Conservation (phyloP, 257 asterid genomes). For the Solanum rostratum region DNA sequence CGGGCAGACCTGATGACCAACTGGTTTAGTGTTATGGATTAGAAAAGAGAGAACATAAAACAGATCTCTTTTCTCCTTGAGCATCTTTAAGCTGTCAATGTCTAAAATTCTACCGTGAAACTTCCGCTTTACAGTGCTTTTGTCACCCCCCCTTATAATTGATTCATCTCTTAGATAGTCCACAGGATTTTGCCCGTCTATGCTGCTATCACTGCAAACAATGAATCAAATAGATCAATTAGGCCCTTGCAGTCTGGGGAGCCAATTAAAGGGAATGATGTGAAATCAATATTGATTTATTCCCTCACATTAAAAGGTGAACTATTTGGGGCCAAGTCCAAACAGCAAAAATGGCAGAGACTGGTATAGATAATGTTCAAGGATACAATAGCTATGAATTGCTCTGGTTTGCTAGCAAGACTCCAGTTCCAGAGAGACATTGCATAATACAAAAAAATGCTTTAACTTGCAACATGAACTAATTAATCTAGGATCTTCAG, state of each 20-base stretch:
- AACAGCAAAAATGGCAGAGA: neutral
- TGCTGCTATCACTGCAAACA: constrained; percentile 25
- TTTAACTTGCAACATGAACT: neutral
- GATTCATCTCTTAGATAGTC: constrained; percentile 30
- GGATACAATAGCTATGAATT: neutral
- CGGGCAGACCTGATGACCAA: constrained; percentile 81
- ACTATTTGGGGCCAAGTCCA: neutral
- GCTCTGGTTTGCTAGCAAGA: neutral
- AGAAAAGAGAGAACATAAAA: constrained; percentile 68
- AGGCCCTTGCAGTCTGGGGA: neutral
- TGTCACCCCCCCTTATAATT: constrained; percentile 18
- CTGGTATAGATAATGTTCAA: neutral
- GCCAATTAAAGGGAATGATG: neutral
- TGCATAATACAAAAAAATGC: neutral
- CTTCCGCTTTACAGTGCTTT: constrained; percentile 38
- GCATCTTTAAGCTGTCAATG: constrained; percentile 52
- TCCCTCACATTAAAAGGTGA: neutral
- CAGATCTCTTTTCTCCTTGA: constrained; percentile 72
- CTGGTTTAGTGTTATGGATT: constrained; percentile 86
- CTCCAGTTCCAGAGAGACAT: neutral
- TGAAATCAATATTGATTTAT: neutral
- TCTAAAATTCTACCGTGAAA: constrained; percentile 57
- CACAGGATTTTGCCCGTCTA: constrained; percentile 5
- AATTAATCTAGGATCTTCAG: neutral
- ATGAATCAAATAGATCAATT: neutral